Base-by-base conservation (phyloP, 1,139 yeast species). In the Kazachstania sp. region DNA sequence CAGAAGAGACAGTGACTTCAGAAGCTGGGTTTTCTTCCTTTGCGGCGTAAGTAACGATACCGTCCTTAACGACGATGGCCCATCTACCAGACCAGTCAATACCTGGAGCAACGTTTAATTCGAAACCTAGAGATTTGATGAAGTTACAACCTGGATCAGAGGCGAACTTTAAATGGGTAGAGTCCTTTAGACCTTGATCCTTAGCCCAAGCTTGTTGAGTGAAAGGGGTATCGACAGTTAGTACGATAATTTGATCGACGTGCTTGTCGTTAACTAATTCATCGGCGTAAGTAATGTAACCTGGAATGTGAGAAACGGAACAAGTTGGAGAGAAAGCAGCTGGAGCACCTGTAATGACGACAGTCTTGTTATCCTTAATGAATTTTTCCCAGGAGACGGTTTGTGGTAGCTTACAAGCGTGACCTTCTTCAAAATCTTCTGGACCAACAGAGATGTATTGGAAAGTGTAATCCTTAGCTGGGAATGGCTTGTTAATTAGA, bases 241-340 rank as follows among this genome's bases (percentile, higher is more conserved):
- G 64, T 31, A 87, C 83, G 49, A 86, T 72, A 46, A 88, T 72
- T 59, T 77, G 78, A 63, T 81, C 86, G 39, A 84, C 85, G 23
- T 88, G 86, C 67, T 82, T 83, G 45, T 72, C 69, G 67, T 78
- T 74, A 37, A 57, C 55, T 56, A 83, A 73, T 48, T 80, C 76
- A 11, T 64, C 64, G 46, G 75, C 60, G 47, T 77, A 70, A 46
- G 71, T 66, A 51, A 87, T 69, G 68, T 73, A 86, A 16, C 81
- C 86, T 28, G 96, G 96, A 55, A 87, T 78, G 67, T 88, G 95
- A 56, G 75, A 71, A 54, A 79, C 85, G 35, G 92, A 79, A 70
- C 95, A 87, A 6, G 95, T 81, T 55, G 95, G 95, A 36, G 95
- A 85, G 74, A 86, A 87, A 23, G 96, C 95, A 54, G 95, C 95